phyloP scores from a whole-genome alignment of 495 filamentous ascomycete species.

The Saxispiralis lemnorum region DNA sequence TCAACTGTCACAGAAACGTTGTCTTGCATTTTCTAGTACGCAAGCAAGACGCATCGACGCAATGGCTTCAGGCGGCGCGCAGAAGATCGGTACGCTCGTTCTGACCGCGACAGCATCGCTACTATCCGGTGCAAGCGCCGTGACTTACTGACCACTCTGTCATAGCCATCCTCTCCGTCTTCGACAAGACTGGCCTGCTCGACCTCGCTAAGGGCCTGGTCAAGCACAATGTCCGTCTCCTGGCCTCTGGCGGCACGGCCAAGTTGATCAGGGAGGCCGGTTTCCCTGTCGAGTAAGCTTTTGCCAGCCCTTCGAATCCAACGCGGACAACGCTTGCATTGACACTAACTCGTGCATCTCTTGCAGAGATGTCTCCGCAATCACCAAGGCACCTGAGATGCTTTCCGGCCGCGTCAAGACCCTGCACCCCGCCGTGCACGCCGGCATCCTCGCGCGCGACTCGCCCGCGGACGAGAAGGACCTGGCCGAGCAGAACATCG shows the following conservation, averaged over 20 bases:
- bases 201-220: slow-evolving; percentile 90
- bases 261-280: slow-evolving; percentile 89
- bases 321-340: background rate
- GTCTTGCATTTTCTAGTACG: background rate
- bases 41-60: background rate
- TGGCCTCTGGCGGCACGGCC: slow-evolving; percentile 86
- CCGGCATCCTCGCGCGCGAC: slow-evolving; percentile 76
- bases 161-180: slow-evolving; percentile 89
- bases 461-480: slow-evolving; percentile 89
- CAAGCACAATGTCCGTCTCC: slow-evolving; percentile 74
- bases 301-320: background rate
- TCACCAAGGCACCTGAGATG: slow-evolving; percentile 98
- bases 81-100: slow-evolving; percentile 8
- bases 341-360: background rate
- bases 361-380: slow-evolving; percentile 77
- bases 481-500: slow-evolving; percentile 86
- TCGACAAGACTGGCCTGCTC: slow-evolving; percentile 91
- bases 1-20: background rate
- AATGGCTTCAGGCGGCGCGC: slow-evolving; percentile 10
- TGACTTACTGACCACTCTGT: background rate
- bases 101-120: background rate
- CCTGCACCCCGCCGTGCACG: slow-evolving; percentile 82
- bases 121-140: background rate
- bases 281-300: slow-evolving; percentile 69
- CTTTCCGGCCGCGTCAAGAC: slow-evolving; percentile 92